These are phyloP conservation scores for Xylaria sp. DNA, from an alignment of 2,329 filamentous ascomycete species.

Conservation along the genomic window DNA sequence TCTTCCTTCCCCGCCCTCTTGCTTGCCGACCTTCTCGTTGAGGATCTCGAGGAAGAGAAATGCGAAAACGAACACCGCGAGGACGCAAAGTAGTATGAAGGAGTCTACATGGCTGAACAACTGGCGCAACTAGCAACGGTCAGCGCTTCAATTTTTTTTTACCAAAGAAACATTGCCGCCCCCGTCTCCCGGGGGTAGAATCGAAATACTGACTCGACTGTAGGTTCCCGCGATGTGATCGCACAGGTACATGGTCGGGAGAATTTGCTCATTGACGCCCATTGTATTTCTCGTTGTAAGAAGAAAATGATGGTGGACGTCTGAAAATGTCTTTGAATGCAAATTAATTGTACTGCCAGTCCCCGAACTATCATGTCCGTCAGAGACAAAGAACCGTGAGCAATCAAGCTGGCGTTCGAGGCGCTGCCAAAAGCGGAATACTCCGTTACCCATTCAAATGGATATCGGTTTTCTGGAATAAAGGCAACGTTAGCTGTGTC, in stretches of 20 bases:
- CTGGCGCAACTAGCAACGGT: not conserved
- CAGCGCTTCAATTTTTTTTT: not conserved
- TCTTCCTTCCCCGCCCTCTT: not conserved
- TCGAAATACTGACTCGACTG: not conserved
- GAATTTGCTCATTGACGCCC: not conserved
- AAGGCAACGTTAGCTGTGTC: no score
- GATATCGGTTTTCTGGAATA: no score
- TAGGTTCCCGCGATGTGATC: not conserved
- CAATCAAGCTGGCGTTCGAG: no score
- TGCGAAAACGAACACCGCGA: not conserved
- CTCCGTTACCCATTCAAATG: no score
- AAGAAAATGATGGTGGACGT: not conserved
- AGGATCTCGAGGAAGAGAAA: slow-evolving; percentile 2
- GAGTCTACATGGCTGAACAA: not conserved
- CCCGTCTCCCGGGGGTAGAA: no score
- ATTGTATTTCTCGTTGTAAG: not conserved
- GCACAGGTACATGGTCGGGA: not conserved
- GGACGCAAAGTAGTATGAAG: not conserved
- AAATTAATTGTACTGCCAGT: not conserved
- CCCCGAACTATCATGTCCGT: no score
- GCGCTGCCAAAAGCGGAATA: no score
- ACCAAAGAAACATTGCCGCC: no score
- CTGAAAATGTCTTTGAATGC: not conserved
- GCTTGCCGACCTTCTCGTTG: not conserved
- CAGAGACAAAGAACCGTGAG: no score